Conservation (phyloP, 2,329 filamentous ascomycete genomes). For the Stenocarpella maydis region DNA sequence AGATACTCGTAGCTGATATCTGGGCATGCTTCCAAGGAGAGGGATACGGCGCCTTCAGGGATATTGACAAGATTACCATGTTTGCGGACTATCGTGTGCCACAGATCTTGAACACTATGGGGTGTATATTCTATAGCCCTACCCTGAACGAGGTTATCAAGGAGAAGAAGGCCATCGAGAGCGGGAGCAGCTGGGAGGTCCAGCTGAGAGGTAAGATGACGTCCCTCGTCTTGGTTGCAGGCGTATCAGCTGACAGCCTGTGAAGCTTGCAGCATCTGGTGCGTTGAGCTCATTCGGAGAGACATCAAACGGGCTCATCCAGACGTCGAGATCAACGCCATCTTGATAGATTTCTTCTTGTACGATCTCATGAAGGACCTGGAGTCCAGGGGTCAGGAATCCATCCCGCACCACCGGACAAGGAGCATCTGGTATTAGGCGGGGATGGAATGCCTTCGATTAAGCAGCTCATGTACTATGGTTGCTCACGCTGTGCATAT, state of each 20-base stretch:
- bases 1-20: constrained; percentile 93
- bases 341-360: constrained; percentile 95
- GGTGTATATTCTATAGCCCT: constrained; percentile 86
- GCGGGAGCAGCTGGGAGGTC: constrained; percentile 81
- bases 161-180: constrained; percentile 69
- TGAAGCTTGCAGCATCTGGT: constrained; percentile 91
- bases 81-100: constrained; percentile 98
- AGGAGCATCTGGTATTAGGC: constrained; percentile 93
- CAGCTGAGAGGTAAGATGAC: constrained; percentile 77
- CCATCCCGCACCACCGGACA: constrained; percentile 85
- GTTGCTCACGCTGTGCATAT: not conserved
- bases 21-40: constrained; percentile 95
- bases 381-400: constrained; percentile 69
- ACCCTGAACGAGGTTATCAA: constrained; percentile 76
- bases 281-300: constrained; percentile 84
- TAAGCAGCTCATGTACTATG: not conserved
- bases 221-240: not conserved
- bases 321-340: constrained; percentile 79
- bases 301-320: constrained; percentile 82
- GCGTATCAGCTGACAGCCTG: not conserved
- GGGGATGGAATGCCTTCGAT: constrained; percentile 11
- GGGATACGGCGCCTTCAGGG: constrained; percentile 80
- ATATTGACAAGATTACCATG: constrained; percentile 97
- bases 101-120: constrained; percentile 86
- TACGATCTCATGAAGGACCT: constrained; percentile 93